A percentile compares a stretch with the other conserved stretches of the same genome.
Conservation (phyloP, 345 rosid species). For the Adansonia digitata region DNA sequence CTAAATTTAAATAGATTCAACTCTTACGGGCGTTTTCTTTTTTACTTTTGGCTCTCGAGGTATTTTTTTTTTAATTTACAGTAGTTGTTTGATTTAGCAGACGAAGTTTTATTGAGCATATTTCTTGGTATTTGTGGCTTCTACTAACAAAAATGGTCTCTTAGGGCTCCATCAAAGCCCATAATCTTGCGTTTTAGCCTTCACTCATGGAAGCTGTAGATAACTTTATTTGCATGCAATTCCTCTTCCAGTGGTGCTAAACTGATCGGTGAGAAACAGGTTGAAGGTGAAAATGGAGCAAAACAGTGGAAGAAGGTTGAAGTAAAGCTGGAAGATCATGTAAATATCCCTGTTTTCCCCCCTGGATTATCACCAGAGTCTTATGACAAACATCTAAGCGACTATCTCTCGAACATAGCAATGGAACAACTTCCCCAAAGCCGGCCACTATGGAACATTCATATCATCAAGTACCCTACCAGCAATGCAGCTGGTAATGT, state of each 20-base stretch:
- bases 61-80: too few relatives aligned
- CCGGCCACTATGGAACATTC: slow-evolving; percentile 51
- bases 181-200: not conserved
- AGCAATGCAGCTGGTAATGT: slow-evolving; percentile 25
- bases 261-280: not conserved
- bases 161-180: not conserved
- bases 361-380: slow-evolving; percentile 23
- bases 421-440: slow-evolving; percentile 24
- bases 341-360: slow-evolving; percentile 26
- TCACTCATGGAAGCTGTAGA: not conserved
- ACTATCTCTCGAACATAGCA: slow-evolving; percentile 31
- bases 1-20: too few relatives aligned
- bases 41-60: too few relatives aligned
- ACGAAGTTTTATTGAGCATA: too few relatives aligned
- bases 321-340: slow-evolving; percentile 13
- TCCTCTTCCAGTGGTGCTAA: not conserved
- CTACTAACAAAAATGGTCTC: too few relatives aligned
- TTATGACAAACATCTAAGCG: slow-evolving; percentile 25
- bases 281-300: slow-evolving; percentile 5
- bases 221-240: not conserved
- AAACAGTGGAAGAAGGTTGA: slow-evolving; percentile 14
- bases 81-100: too few relatives aligned
- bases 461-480: slow-evolving; percentile 39
- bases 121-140: too few relatives aligned
- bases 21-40: too few relatives aligned